Evolutionary conservation across 192 early-diverging fungal species (phyloP), one percentile per base, ranked within the genome.

Genomic region (Geranomyces variabilis): DNA sequence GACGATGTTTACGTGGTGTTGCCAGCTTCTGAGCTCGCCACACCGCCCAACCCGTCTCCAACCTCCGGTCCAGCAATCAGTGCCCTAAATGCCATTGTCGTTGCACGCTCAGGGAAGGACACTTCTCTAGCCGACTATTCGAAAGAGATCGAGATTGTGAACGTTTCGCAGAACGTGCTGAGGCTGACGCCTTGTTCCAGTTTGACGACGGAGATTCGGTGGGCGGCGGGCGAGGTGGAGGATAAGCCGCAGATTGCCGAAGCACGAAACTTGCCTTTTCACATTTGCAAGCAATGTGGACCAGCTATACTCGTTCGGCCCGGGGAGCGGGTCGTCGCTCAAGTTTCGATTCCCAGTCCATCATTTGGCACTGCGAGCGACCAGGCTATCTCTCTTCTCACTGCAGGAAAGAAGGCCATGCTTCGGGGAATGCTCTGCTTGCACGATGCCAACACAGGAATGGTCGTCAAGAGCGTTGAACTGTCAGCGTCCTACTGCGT

Each of bases 361-460:
- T 76, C 68, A 21, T 26, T 67, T n/a, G 59, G 79, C 2, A 14
- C 71, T n/a, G 68, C 67, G 9, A 71, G 72, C 1, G 80, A 84
- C 21, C 21, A 80, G 12, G 56, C 64, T 49, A n/a, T 53, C 7
- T 24, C 74, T 1, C 57, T 57, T 13, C 63, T 91, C 12, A 51
- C 51, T n/a, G 46, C 47, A 17, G 92, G 92, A 22, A 78, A 86
- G 58, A 86, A 80, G 41, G 87, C 81, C 2, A 68, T 74, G 0
- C 29, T 86, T 15, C 41, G 70, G 13, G 92, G 93, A n/a, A 73
- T 86, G 14, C 49, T 94, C 0, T 67, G 90, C 21, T 64, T 94
- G 0, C 70, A 89, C 62, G 86, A 93, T 74, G 59, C 71, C 6
- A 60, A 79, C 8, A 80, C 74, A 53, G 67, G 80, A 0, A 36